Percentiles rank a stretch among this genome's conserved stretches.
Evolutionary conservation across 306 rosid genomes (phyloP).

Genomic region (Dalbergia cultrata): DNA sequence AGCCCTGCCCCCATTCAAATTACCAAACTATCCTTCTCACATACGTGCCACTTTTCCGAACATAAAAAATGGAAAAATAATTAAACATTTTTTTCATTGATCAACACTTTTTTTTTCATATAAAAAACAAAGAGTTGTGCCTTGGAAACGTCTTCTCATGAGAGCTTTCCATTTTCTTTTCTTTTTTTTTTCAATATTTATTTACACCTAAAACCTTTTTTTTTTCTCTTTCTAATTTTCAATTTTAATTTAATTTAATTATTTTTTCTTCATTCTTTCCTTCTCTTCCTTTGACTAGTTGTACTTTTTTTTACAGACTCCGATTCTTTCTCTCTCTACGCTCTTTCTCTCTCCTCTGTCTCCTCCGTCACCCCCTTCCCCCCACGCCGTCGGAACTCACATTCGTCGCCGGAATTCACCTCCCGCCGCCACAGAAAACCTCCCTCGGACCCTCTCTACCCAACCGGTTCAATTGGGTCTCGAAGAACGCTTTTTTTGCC

Average conservation of each 20-base stretch:
- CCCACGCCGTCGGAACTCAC: slow-evolving; percentile 55
- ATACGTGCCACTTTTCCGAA: slow-evolving; percentile 32
- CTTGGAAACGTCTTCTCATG: slow-evolving; percentile 45
- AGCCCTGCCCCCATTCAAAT: slow-evolving; percentile 16
- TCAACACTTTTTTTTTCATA: background rate
- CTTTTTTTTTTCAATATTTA: background rate
- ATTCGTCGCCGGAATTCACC: background rate
- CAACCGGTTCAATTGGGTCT: slow-evolving; percentile 34
- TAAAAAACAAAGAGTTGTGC: slow-evolving; percentile 14
- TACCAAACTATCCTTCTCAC: slow-evolving; percentile 37
- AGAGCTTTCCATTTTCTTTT: slow-evolving; percentile 47
- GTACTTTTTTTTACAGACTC: slow-evolving; percentile 67
- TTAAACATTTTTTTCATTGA: background rate
- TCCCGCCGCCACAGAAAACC: slow-evolving; percentile 5
- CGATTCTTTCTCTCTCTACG: slow-evolving; percentile 64
- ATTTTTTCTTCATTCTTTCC: slow-evolving; percentile 44
- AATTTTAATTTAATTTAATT: background rate
- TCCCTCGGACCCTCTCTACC: background rate
- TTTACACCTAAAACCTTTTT: background rate
- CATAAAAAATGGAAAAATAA: too few species aligned
- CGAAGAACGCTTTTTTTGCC: slow-evolving; percentile 30
- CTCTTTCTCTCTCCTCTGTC: slow-evolving; percentile 63
- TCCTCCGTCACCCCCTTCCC: slow-evolving; percentile 50
- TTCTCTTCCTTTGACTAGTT: slow-evolving; percentile 67
- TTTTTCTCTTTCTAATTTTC: background rate